Evolutionary conservation across 441 rosid genomes (phyloP).

Genomic region (Manihot esculenta): DNA sequence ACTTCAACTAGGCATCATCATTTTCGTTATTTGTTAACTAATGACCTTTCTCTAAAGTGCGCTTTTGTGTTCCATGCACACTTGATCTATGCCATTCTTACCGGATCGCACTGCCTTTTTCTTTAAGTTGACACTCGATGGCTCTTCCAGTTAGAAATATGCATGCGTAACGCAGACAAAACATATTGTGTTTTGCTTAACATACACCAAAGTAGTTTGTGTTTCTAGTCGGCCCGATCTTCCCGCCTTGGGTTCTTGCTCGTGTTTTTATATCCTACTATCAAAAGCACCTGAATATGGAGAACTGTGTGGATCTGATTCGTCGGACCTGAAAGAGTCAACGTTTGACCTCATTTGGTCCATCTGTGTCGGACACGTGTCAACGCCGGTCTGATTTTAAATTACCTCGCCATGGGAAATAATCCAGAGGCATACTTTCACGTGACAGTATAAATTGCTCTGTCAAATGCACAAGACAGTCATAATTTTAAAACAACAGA

Average conservation of each 20-base stretch:
- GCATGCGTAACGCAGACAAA: slow-evolving; percentile 10
- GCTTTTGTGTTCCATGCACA: too few species aligned
- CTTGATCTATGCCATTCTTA: not conserved
- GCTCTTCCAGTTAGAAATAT: not conserved
- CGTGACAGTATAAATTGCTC: not conserved
- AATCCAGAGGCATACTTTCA: not conserved
- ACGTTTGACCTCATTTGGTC: not conserved
- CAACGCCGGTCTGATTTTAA: not conserved
- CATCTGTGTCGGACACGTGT: too few species aligned
- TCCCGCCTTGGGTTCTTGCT: too few species aligned
- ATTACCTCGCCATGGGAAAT: too few species aligned
- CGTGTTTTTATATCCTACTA: too few species aligned
- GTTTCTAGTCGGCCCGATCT: too few species aligned
- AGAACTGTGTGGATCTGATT: not conserved
- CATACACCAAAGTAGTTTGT: not conserved
- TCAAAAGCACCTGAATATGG: not conserved
- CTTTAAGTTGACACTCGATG: too few species aligned
- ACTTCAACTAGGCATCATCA: not conserved
- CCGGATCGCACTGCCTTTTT: too few species aligned
- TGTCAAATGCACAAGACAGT: not conserved
- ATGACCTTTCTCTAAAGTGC: not conserved
- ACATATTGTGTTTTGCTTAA: not conserved
- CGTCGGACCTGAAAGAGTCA: not conserved
- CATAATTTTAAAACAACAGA: too few species aligned
- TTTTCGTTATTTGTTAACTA: not conserved